These are phyloP conservation scores for Babesia bigemina DNA, from an alignment of 169 alveolate genomes.

Conservation along the genomic window DNA sequence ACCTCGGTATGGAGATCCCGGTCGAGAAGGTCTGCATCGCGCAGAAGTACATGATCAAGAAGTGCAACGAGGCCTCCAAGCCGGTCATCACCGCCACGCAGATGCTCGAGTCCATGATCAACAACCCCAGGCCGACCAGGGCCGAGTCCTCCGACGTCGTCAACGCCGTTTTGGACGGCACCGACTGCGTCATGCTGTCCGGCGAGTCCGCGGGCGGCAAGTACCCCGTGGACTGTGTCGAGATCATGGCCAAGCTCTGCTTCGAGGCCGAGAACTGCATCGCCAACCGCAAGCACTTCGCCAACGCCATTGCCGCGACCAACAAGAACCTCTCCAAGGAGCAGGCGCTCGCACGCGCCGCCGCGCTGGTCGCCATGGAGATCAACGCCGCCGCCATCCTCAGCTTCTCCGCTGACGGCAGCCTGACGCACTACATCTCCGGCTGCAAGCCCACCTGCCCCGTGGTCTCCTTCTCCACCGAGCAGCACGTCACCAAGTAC, in stretches of 20 bases:
- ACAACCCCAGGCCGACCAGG: conserved; percentile 94
- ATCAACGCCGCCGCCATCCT: conserved; percentile 88
- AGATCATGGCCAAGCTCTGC: conserved; percentile 83
- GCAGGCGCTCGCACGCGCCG: conserved; percentile 89
- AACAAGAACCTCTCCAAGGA: conserved; percentile 79
- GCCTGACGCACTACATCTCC: conserved; percentile 93
- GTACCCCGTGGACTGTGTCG: conserved; percentile 82
- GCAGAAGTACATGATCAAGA: conserved; percentile 95
- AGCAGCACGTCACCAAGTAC: conserved; percentile 88
- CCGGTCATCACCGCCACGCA: conserved; percentile 97
- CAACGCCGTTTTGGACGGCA: conserved; percentile 95
- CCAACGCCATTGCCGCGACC: conserved; percentile 67
- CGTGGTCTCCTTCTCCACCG: conserved; percentile 90
- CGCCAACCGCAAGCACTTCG: conserved; percentile 73
- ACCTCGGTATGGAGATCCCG: conserved; percentile 98
- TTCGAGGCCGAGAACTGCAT: conserved; percentile 85
- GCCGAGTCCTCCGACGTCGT: conserved; percentile 98
- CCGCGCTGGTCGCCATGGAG: conserved; percentile 87
- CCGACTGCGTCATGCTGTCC: conserved; percentile 93
- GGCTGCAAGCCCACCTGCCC: conserved; percentile 94
- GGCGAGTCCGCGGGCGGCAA: conserved; percentile 85
- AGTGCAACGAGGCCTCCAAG: conserved; percentile 60
- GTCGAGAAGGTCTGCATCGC: conserved; percentile 96
- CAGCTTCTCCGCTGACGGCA: conserved; percentile 96
- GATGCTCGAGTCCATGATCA: conserved; percentile 95